These are phyloP conservation scores for Chlamydomonas eustigma DNA, from an alignment of 139 green algal species.

Conservation along the genomic window DNA sequence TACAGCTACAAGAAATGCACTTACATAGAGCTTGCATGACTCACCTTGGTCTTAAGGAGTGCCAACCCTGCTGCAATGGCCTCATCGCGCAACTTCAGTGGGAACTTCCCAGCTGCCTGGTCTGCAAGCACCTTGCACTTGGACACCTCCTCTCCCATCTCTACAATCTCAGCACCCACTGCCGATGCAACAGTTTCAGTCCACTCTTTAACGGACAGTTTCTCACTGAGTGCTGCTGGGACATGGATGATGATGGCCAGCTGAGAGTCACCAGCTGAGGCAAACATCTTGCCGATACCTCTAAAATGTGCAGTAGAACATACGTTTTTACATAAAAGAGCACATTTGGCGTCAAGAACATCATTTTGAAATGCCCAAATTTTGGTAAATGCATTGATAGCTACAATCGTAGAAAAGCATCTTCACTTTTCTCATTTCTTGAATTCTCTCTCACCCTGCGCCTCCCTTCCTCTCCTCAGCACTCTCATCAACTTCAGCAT, in stretches of 20 bases:
- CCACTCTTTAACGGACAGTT: conserved; percentile 40
- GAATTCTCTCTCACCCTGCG: conserved; percentile 32
- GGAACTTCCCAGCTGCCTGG: conserved; percentile 55
- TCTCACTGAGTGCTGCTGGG: conserved; percentile 55
- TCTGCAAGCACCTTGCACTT: conserved; percentile 6
- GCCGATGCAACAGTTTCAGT: neutral
- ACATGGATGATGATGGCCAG: conserved; percentile 65
- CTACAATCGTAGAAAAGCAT: no score
- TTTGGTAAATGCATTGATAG: no score
- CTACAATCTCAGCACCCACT: neutral
- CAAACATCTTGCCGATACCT: conserved; percentile 21
- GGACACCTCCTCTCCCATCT: conserved; percentile 10
- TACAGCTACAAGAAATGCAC: no score
- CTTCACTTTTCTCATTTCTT: no score
- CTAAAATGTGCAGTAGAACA: no score
- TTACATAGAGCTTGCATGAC: neutral
- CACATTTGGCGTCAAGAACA: no score
- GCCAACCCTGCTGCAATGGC: conserved; percentile 52
- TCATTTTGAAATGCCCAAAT: no score
- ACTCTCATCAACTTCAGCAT: conserved; percentile 64
- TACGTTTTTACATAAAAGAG: no score
- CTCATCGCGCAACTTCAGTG: conserved; percentile 73
- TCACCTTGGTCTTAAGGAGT: conserved; percentile 39
- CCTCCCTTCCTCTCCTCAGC: conserved; percentile 82
- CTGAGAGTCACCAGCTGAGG: conserved; percentile 63